These are phyloP conservation scores for Rhamnella rubrinervis DNA, from an alignment of 331 rosid species.

Conservation along the genomic window DNA sequence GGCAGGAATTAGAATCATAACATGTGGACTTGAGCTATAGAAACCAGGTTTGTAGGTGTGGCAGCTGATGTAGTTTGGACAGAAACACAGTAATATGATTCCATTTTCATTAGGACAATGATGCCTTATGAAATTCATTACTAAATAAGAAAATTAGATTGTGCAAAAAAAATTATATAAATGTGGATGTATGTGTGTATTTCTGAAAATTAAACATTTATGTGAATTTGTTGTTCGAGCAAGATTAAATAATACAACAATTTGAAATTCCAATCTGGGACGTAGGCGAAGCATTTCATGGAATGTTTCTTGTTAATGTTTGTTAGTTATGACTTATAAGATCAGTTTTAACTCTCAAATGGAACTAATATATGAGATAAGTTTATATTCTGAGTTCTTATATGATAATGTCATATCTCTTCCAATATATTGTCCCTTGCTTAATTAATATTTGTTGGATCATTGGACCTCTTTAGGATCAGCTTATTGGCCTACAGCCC, in stretches of 20 bases:
- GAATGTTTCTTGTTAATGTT: too few relatives aligned
- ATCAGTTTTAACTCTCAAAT: too few relatives aligned
- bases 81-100: slow-evolving; percentile 8
- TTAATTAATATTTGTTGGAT: background rate
- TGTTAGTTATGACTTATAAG: too few relatives aligned
- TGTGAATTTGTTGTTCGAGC: background rate
- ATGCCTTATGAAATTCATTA: background rate
- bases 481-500: slow-evolving; percentile 91
- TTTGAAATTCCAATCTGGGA: too few relatives aligned
- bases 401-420: background rate
- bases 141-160: background rate
- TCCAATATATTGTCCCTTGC: background rate
- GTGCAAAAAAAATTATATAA: too few relatives aligned
- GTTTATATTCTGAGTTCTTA: background rate
- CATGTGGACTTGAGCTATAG: too few relatives aligned
- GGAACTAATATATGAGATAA: background rate
- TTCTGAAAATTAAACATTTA: background rate
- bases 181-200: background rate
- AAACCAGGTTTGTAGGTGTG: slow-evolving; percentile 2
- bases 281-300: too few relatives aligned
- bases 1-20: too few relatives aligned
- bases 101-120: slow-evolving; percentile 1
- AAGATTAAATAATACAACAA: background rate
- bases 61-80: slow-evolving; percentile 13
- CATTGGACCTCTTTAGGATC: slow-evolving; percentile 46